Conservation (phyloP, 345 rosid species). For the Iberis pinnata region DNA sequence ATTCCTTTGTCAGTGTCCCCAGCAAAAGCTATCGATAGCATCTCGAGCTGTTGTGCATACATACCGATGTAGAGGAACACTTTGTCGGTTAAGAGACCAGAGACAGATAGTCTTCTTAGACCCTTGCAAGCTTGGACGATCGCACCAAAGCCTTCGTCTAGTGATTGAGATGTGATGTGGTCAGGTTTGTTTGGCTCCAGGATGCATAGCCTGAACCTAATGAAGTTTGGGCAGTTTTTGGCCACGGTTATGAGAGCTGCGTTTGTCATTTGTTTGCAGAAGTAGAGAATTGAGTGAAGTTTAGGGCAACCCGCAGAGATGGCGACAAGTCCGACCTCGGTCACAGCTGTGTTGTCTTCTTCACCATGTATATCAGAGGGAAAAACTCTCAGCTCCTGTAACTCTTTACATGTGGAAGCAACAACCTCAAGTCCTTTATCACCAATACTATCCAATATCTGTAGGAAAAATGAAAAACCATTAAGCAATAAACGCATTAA, state of each 20-base stretch:
- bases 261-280: conserved; percentile 96
- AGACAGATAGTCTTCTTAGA: conserved; percentile 58
- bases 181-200: conserved; percentile 73
- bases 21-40: conserved; percentile 93
- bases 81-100: conserved; percentile 72
- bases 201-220: conserved; percentile 70
- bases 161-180: conserved; percentile 52
- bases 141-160: conserved; percentile 98
- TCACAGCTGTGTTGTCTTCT: conserved; percentile 45
- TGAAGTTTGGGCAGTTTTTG: conserved; percentile 74
- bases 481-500: not conserved
- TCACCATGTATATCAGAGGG: conserved; percentile 56
- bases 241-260: conserved; percentile 81
- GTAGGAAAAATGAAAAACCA: conserved; percentile 18
- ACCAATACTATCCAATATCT: conserved; percentile 90
- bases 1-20: conserved; percentile 83
- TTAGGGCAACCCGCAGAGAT: conserved; percentile 76
- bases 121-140: conserved; percentile 72
- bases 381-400: conserved; percentile 83
- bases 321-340: conserved; percentile 84
- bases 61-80: conserved; percentile 83
- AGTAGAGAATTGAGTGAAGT: conserved; percentile 76
- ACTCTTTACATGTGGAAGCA: conserved; percentile 71
- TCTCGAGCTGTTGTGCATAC: conserved; percentile 80
- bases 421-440: conserved; percentile 78